These are phyloP conservation scores for Scutellaria barbata DNA, from an alignment of 257 asterid species.

Conservation along the genomic window DNA sequence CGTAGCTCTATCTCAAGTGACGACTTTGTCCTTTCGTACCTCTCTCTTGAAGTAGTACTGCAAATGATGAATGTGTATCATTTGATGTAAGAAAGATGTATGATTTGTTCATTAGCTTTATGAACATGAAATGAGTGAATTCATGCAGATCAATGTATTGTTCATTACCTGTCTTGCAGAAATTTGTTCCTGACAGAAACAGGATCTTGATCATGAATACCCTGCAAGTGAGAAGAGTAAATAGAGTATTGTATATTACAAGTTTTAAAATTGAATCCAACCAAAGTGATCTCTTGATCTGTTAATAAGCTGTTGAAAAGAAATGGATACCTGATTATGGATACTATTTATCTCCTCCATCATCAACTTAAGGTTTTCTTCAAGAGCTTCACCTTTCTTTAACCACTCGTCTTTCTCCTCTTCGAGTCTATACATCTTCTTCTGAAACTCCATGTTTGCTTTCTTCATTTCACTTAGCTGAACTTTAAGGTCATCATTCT, in stretches of 20 bases:
- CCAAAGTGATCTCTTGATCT: not conserved
- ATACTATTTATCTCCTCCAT: slow-evolving; percentile 44
- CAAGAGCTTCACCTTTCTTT: slow-evolving; percentile 62
- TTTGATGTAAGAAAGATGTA: too few relatives aligned
- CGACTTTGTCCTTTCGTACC: slow-evolving; percentile 68
- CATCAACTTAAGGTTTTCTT: slow-evolving; percentile 50
- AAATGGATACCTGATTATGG: slow-evolving; percentile 51
- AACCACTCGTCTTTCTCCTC: slow-evolving; percentile 60
- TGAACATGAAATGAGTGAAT: not conserved
- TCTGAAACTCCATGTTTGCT: slow-evolving; percentile 54
- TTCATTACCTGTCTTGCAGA: slow-evolving; percentile 54
- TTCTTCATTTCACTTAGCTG: slow-evolving; percentile 54
- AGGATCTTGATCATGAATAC: slow-evolving; percentile 33
- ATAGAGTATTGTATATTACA: not conserved
- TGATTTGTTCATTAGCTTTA: not conserved
- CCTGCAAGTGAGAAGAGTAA: slow-evolving; percentile 41
- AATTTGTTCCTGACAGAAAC: slow-evolving; percentile 38
- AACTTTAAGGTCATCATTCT: slow-evolving; percentile 49
- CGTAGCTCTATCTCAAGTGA: slow-evolving; percentile 76
- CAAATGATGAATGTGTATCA: too few relatives aligned
- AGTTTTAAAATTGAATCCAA: too few relatives aligned
- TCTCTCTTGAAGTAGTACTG: slow-evolving; percentile 41
- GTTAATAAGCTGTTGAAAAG: too few relatives aligned
- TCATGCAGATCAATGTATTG: not conserved
- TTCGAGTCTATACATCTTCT: slow-evolving; percentile 61